Evolutionary conservation across 2,329 filamentous ascomycete genomes (phyloP).

Genomic region (Botryotinia calthae): DNA sequence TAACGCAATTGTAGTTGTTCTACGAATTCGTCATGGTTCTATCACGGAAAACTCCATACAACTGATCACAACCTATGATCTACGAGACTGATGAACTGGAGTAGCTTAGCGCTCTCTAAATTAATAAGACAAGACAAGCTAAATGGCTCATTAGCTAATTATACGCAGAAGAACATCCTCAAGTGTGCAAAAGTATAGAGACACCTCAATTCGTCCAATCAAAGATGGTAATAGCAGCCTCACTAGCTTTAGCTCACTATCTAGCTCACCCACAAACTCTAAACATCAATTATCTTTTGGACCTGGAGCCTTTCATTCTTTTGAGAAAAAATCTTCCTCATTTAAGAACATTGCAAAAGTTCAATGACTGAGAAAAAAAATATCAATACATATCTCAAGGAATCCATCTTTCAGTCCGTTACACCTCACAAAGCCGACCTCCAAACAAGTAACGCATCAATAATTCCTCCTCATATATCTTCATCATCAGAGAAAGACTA

Average conservation of each 20-base stretch:
- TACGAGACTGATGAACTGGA: neutral
- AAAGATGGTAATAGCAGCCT: neutral
- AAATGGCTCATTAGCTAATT: neutral
- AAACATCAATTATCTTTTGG: neutral
- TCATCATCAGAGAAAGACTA: neutral
- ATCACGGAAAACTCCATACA: neutral
- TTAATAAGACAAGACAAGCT: neutral
- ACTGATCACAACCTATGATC: too few species aligned
- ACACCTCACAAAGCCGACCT: neutral
- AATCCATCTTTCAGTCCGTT: too few species aligned
- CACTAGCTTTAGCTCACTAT: neutral
- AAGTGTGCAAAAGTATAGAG: neutral
- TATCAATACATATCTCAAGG: neutral
- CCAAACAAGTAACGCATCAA: too few species aligned
- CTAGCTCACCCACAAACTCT: neutral
- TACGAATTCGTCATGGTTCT: neutral
- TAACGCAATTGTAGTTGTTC: neutral
- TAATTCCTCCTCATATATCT: accelerated
- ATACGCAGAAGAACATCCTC: neutral
- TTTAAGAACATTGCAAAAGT: neutral
- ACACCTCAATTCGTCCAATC: neutral
- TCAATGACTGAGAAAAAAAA: neutral
- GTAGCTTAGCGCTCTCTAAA: neutral
- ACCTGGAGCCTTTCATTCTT: neutral
- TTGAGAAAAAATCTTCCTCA: neutral